Evolutionary conservation across 805 yeast species (phyloP), one percentile per base, ranked within the genome.

Genomic region (Pichia cabralensis): DNA sequence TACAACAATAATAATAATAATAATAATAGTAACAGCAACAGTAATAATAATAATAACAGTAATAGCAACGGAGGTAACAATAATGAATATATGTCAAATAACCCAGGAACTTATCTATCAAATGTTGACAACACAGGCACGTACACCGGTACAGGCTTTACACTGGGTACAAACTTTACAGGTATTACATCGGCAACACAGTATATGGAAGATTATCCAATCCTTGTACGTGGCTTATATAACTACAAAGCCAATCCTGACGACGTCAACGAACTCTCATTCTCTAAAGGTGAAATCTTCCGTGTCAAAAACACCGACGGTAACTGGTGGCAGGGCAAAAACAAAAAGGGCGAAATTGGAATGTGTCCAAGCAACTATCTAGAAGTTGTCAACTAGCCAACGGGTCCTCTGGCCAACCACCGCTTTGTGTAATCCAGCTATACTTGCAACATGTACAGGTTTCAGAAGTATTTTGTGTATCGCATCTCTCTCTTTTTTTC

Each of bases 321-420:
- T 30, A 78, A 94, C 61, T 89, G 98, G 98, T 89, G 97, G 97
- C 95, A 86, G 61, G 96, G 95, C 26, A 75, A 81, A 56, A 74
- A 88, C 51, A 68, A 80, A 8, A 80, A 75, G 46, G 98, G 98
- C 22, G 92, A 86, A 55, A 81, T 85, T 28, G 98, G 97, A 46
- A 89, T 89, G 49, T 86, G 95, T 58, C 97, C 98, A 33, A 80
- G 94, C 49, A 92, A 89, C 58, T 89, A 89, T 53, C 88, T 89
- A 31, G 83, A 83, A 57, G 64, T 86, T 41, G 61, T 80, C 38
- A 76, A 69, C 11, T 48, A 26, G 32, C 6, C 5, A 21, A 18
- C 13, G 4, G 6, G 7, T 18, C 30, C 18, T 30, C 28, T 23
- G 26, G n/a, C n/a, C n/a, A n/a, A n/a, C n/a, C n/a, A n/a, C n/a